phyloP scores from a whole-genome alignment of 768 basidiomycete genomes.

The Phylloporus sp. region DNA sequence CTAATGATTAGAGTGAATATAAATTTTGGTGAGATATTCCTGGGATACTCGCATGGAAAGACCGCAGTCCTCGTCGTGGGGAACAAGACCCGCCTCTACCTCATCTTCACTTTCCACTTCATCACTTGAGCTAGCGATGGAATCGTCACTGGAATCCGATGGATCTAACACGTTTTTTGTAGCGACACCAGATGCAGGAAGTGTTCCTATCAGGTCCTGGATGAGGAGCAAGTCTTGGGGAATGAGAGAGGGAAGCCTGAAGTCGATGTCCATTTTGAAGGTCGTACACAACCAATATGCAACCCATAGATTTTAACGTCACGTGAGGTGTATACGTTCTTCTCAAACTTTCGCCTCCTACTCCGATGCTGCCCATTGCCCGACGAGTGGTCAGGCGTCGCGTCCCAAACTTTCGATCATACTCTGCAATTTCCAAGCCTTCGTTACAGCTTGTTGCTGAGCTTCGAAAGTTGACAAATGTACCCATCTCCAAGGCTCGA shows the following conservation, averaged over 20 bases:
- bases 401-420: slow-evolving; percentile 24
- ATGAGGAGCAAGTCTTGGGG: slow-evolving; percentile 78
- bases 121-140: slow-evolving; percentile 49
- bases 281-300: not conserved
- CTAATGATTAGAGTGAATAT: slow-evolving; percentile 24
- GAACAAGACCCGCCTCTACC: slow-evolving; percentile 60
- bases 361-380: slow-evolving; percentile 14
- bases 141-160: slow-evolving; percentile 37
- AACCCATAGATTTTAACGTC: slow-evolving; percentile 8
- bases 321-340: slow-evolving; percentile 16
- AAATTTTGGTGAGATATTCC: not conserved
- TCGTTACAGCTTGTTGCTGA: slow-evolving; percentile 79
- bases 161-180: not conserved
- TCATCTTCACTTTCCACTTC: slow-evolving; percentile 67
- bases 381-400: slow-evolving; percentile 2
- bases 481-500: slow-evolving; percentile 83
- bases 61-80: slow-evolving; percentile 37
- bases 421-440: slow-evolving; percentile 57
- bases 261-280: slow-evolving; percentile 31
- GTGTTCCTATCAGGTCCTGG: slow-evolving; percentile 53
- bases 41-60: slow-evolving; percentile 19
- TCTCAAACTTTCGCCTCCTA: not conserved
- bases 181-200: slow-evolving; percentile 1
- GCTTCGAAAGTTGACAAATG: slow-evolving; percentile 75
- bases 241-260: slow-evolving; percentile 58